These are phyloP conservation scores for Geotrichum restrictum DNA, from an alignment of 1,139 yeast species.

Conservation along the genomic window DNA sequence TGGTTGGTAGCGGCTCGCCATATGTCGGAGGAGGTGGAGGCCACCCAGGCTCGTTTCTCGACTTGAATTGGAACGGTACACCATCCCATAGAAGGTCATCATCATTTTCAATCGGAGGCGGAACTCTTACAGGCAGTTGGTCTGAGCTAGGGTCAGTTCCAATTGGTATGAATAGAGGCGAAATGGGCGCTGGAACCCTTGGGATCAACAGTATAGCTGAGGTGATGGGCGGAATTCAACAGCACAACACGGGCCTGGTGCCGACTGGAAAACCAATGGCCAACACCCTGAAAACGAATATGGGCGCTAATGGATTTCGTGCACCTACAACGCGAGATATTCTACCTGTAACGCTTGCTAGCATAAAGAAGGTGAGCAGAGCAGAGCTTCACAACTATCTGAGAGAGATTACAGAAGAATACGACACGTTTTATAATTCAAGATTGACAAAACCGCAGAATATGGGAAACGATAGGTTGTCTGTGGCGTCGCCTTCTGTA, in stretches of 20 bases:
- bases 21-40: background rate
- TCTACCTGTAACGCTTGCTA: slow-evolving; percentile 72
- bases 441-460: slow-evolving; percentile 21
- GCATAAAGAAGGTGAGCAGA: slow-evolving; percentile 50
- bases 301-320: slow-evolving; percentile 41
- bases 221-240: slow-evolving; percentile 45
- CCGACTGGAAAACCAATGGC: slow-evolving; percentile 31
- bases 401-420: slow-evolving; percentile 50
- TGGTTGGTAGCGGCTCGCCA: slow-evolving; percentile 5
- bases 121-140: slow-evolving; percentile 8
- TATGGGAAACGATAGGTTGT: slow-evolving; percentile 7
- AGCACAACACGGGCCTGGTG: slow-evolving; percentile 43
- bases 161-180: slow-evolving; percentile 26
- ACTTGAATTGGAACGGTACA: slow-evolving; percentile 2
- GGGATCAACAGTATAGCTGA: slow-evolving; percentile 80
- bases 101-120: slow-evolving; percentile 9
- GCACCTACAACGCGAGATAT: slow-evolving; percentile 80
- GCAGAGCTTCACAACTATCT: slow-evolving; percentile 49
- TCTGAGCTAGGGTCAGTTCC: slow-evolving; percentile 21
- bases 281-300: slow-evolving; percentile 26
- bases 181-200: slow-evolving; percentile 46
- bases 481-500: slow-evolving; percentile 7
- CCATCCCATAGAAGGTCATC: slow-evolving; percentile 14
- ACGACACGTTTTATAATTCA: slow-evolving; percentile 46
- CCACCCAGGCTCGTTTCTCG: slow-evolving; percentile 5